These are phyloP conservation scores for Ophiostoma novo-ulmi DNA, from an alignment of 2,329 filamentous ascomycete species.

Conservation along the genomic window DNA sequence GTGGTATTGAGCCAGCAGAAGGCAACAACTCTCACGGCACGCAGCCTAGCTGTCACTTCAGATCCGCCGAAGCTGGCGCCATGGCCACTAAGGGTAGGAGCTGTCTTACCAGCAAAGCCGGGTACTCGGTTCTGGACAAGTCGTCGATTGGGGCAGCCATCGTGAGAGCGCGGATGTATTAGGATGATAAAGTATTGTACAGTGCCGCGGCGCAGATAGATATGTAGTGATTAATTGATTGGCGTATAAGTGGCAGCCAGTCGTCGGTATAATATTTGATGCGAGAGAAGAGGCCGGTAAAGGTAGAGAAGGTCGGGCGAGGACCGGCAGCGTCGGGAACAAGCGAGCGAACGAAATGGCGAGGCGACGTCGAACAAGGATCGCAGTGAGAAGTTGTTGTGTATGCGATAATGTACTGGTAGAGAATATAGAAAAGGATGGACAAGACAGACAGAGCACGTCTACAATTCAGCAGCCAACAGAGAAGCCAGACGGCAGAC, in stretches of 20 bases:
- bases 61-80: not conserved
- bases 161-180: not conserved
- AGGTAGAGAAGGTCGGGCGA: not conserved
- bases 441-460: not conserved
- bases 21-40: not conserved
- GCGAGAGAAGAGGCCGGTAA: not conserved
- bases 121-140: conserved; percentile 83
- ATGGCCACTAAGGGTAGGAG: conserved; percentile 17
- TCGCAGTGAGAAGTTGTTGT: not conserved
- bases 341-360: not conserved
- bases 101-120: conserved; percentile 77
- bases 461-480: conserved; percentile 1
- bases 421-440: not conserved
- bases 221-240: not conserved
- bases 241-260: not conserved
- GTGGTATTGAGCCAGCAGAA: not conserved
- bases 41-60: too few relatives aligned
- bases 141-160: conserved; percentile 54
- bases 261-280: not conserved
- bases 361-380: not conserved
- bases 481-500: conserved; percentile 20
- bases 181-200: not conserved
- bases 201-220: not conserved
- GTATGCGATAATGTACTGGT: not conserved
- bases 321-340: conserved; percentile 8